A percentile compares a stretch with the other conserved stretches of the same genome.
Evolutionary conservation across 2,329 filamentous ascomycete species (phyloP).

Genomic region (Chaetomiaceae sp.): DNA sequence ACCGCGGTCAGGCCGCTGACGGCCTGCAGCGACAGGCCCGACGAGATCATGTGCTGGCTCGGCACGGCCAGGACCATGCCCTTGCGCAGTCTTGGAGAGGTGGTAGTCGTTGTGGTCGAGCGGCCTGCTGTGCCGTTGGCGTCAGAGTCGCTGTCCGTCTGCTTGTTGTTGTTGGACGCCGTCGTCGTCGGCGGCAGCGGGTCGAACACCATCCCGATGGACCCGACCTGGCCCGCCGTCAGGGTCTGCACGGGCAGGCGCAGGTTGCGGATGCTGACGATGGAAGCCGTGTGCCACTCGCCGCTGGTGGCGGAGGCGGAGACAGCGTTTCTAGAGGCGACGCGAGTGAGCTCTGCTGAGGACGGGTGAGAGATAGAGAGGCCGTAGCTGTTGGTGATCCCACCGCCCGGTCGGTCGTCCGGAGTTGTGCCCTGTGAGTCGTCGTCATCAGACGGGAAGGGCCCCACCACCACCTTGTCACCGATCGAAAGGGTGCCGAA

Average conservation of each 20-base stretch:
- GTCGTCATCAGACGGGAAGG: conserved; percentile 58
- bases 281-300: conserved; percentile 73
- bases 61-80: conserved; percentile 75
- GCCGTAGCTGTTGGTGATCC: conserved; percentile 38
- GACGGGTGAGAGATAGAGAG: conserved; percentile 48
- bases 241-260: conserved; percentile 74
- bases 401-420: conserved; percentile 39
- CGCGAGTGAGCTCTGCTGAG: conserved; percentile 46
- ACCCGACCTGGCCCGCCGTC: conserved; percentile 78
- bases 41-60: conserved; percentile 51
- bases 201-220: conserved; percentile 69
- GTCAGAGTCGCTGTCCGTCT: conserved; percentile 27
- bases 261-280: conserved; percentile 83
- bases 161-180: no score
- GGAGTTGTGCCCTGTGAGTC: conserved; percentile 35
- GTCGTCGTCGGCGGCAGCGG: conserved; percentile 23
- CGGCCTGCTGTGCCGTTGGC: conserved; percentile 23
- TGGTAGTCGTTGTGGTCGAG: conserved; percentile 15
- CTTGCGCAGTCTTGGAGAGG: conserved; percentile 55
- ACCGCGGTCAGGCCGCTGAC: conserved; percentile 64
- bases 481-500: conserved; percentile 72
- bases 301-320: conserved; percentile 48
- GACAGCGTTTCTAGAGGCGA: conserved; percentile 47
- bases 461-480: conserved; percentile 71
- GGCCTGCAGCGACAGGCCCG: conserved; percentile 53